Conservation (phyloP, 2,329 filamentous ascomycete species). For the Fusarium tupiense region DNA sequence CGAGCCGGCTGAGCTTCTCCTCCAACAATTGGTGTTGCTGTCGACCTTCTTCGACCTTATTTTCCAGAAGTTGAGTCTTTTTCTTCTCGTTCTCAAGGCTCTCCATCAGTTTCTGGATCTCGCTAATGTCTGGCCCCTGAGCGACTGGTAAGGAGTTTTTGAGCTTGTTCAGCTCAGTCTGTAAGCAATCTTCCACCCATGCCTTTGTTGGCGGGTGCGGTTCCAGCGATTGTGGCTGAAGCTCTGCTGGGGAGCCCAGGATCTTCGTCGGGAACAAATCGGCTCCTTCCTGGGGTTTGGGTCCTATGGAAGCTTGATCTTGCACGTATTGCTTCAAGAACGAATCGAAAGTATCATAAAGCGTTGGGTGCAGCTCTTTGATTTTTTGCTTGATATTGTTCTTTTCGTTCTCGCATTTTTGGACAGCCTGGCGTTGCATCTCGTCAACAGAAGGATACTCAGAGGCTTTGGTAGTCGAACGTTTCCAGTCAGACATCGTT, state of each 20-base stretch:
- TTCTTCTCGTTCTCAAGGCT: conserved; percentile 24
- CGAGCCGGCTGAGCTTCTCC: conserved; percentile 36
- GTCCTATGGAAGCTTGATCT: neutral
- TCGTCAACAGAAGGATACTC: conserved; percentile 39
- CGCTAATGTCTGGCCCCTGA: neutral
- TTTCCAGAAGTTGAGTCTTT: conserved; percentile 22
- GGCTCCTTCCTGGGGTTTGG: neutral
- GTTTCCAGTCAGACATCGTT: conserved; percentile 21
- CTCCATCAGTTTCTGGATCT: conserved; percentile 17
- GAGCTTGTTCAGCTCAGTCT: conserved; percentile 27
- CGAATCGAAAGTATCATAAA: conserved; percentile 7
- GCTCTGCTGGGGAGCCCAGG: neutral
- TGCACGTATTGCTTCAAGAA: neutral
- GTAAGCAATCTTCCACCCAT: conserved; percentile 8
- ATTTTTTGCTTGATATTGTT: conserved; percentile 8
- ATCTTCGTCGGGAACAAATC: neutral
- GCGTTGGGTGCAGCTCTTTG: conserved; percentile 8
- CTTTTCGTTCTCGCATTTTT: conserved; percentile 11
- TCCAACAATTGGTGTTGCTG: conserved; percentile 22
- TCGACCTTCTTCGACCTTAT: conserved; percentile 2
- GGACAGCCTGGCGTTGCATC: conserved; percentile 28
- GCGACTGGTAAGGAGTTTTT: conserved; percentile 1
- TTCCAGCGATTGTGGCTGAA: conserved; percentile 6
- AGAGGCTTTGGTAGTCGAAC: conserved; percentile 15
- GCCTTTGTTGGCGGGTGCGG: conserved; percentile 2